These are phyloP conservation scores for Talaromyces funiculosus DNA, from an alignment of 2,329 filamentous ascomycete species.

Conservation along the genomic window DNA sequence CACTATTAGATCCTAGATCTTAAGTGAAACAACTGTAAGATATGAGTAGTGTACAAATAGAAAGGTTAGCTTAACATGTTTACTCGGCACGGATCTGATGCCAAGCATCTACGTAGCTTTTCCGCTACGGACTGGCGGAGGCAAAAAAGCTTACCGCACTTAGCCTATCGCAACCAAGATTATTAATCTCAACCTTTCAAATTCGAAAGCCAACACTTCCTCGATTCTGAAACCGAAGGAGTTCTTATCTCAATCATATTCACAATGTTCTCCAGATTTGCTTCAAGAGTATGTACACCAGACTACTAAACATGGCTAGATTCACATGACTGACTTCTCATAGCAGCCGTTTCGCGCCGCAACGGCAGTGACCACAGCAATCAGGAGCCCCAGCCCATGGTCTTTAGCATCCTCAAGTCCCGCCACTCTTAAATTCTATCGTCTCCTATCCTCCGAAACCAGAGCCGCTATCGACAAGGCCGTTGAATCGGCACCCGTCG, in stretches of 20 bases:
- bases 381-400: conserved; percentile 8
- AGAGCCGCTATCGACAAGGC: conserved; percentile 83
- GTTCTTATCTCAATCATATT: background rate
- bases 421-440: conserved; percentile 34
- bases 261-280: conserved; percentile 12
- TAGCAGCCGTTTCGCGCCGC: conserved; percentile 9
- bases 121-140: background rate
- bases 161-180: background rate
- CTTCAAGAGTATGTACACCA: background rate
- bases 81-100: background rate
- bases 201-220: background rate
- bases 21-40: background rate
- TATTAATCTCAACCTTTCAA: background rate
- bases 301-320: background rate
- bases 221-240: background rate
- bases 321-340: background rate
- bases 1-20: background rate
- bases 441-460: conserved; percentile 75
- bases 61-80: background rate
- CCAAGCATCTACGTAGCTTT: conserved; percentile 7
- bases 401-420: conserved; percentile 7
- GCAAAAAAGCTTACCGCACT: conserved; percentile 1
- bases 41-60: background rate
- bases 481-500: conserved; percentile 79
- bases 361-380: background rate